A percentile compares a stretch with the other conserved stretches of the same genome.
Conservation (phyloP, 176 grass and related monocot species). For the Phoenix roebelenii region DNA sequence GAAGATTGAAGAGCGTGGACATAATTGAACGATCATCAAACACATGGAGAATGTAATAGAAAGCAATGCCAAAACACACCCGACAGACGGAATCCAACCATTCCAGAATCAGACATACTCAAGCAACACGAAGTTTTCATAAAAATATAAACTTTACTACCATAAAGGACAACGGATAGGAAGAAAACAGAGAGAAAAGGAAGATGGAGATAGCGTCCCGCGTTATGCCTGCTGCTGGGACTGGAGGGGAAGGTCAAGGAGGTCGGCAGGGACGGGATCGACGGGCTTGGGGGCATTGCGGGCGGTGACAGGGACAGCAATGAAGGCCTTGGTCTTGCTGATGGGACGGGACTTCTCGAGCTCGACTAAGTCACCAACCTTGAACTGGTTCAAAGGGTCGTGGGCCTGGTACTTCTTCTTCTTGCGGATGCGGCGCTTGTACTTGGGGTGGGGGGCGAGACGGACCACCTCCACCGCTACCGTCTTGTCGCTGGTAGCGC, state of each 20-base stretch:
- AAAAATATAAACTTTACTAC: too few relatives aligned
- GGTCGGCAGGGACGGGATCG: conserved; percentile 10
- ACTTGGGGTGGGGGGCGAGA: conserved; percentile 57
- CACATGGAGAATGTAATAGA: too few relatives aligned
- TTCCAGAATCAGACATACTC: too few relatives aligned
- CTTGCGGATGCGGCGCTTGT: conserved; percentile 56
- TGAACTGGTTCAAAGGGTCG: conserved; percentile 84
- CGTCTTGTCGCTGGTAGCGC: conserved; percentile 80
- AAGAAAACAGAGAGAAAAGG: too few relatives aligned
- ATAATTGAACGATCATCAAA: too few relatives aligned
- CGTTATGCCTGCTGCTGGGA: conserved; percentile 12
- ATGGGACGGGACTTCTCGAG: conserved; percentile 78
- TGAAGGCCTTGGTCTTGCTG: conserved; percentile 92
- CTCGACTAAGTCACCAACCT: conserved; percentile 80
- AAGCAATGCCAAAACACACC: too few relatives aligned
- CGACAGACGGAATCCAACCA: too few relatives aligned
- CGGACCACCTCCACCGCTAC: conserved; percentile 69
- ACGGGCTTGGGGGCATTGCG: conserved; percentile 29
- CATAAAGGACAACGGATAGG: too few relatives aligned
- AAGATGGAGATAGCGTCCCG: too few relatives aligned
- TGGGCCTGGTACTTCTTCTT: conserved; percentile 97
- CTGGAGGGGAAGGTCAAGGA: conserved; percentile 39
- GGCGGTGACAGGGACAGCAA: conserved; percentile 49
- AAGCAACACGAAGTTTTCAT: too few relatives aligned
- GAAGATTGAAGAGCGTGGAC: too few relatives aligned